phyloP scores from a whole-genome alignment of 1,284 basidiomycete species.

The Cystobasidium slooffiae region DNA sequence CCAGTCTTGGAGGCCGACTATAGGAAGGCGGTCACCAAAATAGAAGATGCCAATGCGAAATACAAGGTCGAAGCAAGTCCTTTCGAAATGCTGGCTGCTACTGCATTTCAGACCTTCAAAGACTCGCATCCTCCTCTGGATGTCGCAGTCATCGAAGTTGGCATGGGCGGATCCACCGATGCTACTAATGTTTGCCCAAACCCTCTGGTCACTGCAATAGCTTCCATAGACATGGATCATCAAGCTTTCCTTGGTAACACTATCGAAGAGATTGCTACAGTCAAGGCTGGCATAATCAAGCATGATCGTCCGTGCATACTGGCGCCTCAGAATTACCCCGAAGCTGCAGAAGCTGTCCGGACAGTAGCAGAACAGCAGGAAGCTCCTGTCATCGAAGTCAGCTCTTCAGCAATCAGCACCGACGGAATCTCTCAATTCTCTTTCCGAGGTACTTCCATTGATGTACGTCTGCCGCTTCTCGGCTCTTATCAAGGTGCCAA shows the following conservation, averaged over 20 bases:
- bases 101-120: conserved; percentile 75
- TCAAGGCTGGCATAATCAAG: conserved; percentile 85
- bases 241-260: conserved; percentile 84
- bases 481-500: conserved; percentile 85
- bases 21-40: conserved; percentile 60
- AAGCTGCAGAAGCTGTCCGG: conserved; percentile 62
- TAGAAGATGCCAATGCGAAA: conserved; percentile 64
- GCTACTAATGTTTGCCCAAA: conserved; percentile 87
- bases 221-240: conserved; percentile 89
- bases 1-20: conserved; percentile 66
- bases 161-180: conserved; percentile 89
- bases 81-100: conserved; percentile 84
- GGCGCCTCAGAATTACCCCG: conserved; percentile 67
- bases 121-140: conserved; percentile 64
- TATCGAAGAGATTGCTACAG: conserved; percentile 72
- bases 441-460: conserved; percentile 22
- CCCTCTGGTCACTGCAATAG: conserved; percentile 78
- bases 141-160: conserved; percentile 87
- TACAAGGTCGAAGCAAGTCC: conserved; percentile 64
- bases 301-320: conserved; percentile 72
- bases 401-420: not conserved
- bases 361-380: conserved; percentile 57
- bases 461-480: conserved; percentile 63
- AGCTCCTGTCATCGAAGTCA: conserved; percentile 48
- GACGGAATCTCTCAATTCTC: not conserved